Conservation (phyloP, 345 rosid genomes). For the Heritiera littoralis region DNA sequence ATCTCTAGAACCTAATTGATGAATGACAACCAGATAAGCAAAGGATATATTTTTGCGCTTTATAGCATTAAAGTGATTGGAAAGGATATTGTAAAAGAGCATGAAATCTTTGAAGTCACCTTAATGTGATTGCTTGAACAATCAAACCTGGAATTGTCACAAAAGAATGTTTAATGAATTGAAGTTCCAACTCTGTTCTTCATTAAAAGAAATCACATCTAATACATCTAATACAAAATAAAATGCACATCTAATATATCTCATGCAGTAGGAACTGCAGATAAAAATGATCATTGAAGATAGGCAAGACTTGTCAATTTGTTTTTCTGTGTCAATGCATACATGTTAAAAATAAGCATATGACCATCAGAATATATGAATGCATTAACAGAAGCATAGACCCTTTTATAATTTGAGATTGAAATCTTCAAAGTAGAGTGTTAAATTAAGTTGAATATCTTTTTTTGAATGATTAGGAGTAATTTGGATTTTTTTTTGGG, state of each 20-base stretch:
- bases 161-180: constrained; percentile 20
- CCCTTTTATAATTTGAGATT: no score
- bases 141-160: constrained; percentile 62
- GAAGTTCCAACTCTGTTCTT: neutral
- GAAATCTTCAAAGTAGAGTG: no score
- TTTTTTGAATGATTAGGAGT: no score
- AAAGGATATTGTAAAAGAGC: neutral
- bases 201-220: neutral
- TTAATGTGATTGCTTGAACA: constrained; percentile 77
- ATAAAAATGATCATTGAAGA: neutral
- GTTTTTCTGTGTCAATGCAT: neutral
- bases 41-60: neutral
- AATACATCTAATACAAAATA: neutral
- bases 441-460: no score
- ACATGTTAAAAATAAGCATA: neutral
- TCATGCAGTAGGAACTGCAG: neutral
- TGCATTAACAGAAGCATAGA: neutral
- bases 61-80: neutral
- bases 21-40: neutral
- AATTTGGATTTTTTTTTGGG: no score
- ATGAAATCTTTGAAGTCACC: constrained; percentile 23
- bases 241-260: neutral
- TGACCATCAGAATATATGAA: neutral
- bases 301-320: neutral
- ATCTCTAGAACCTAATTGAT: neutral